Conservation (phyloP, 1,139 yeast genomes). For the Diutina siamensis region DNA sequence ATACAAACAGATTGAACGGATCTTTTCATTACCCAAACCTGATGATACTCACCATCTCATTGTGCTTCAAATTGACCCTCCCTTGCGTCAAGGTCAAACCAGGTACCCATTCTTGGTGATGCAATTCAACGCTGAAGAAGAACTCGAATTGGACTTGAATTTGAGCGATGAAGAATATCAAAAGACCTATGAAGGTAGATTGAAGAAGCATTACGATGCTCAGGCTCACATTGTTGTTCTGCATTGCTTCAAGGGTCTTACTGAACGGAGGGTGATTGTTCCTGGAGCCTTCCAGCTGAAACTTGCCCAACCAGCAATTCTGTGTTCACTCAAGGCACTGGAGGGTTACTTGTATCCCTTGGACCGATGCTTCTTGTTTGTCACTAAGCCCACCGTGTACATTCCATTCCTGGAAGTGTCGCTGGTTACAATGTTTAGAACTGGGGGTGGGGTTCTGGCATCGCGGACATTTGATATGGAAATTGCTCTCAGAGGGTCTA, state of each 20-base stretch:
- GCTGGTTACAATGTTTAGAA: slow-evolving; percentile 73
- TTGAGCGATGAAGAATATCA: slow-evolving; percentile 75
- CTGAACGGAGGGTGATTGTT: slow-evolving; percentile 73
- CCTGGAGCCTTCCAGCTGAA: slow-evolving; percentile 80
- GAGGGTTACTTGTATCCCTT: slow-evolving; percentile 89
- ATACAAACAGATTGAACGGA: slow-evolving; percentile 80
- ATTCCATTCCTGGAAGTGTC: slow-evolving; percentile 79
- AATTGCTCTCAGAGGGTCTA: slow-evolving; percentile 53
- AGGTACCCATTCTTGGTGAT: slow-evolving; percentile 85
- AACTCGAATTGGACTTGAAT: slow-evolving; percentile 81
- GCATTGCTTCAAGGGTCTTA: slow-evolving; percentile 81
- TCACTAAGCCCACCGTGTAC: slow-evolving; percentile 89
- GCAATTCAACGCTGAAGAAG: slow-evolving; percentile 85
- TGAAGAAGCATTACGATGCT: slow-evolving; percentile 70
- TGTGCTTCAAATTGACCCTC: slow-evolving; percentile 89
- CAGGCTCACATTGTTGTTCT: slow-evolving; percentile 79
- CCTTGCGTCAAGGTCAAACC: slow-evolving; percentile 84
- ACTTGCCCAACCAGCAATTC: slow-evolving; percentile 69
- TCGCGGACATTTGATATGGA: slow-evolving; percentile 91
- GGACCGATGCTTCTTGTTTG: slow-evolving; percentile 82
- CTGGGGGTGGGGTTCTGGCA: slow-evolving; percentile 62
- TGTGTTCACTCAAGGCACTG: slow-evolving; percentile 88
- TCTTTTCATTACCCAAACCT: slow-evolving; percentile 86
- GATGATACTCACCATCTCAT: slow-evolving; percentile 87
- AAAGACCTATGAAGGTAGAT: slow-evolving; percentile 61